A percentile compares a stretch with the other conserved stretches of the same genome.
phyloP scores from a whole-genome alignment of 2,329 filamentous ascomycete genomes.

The Fusarium austroafricanum region DNA sequence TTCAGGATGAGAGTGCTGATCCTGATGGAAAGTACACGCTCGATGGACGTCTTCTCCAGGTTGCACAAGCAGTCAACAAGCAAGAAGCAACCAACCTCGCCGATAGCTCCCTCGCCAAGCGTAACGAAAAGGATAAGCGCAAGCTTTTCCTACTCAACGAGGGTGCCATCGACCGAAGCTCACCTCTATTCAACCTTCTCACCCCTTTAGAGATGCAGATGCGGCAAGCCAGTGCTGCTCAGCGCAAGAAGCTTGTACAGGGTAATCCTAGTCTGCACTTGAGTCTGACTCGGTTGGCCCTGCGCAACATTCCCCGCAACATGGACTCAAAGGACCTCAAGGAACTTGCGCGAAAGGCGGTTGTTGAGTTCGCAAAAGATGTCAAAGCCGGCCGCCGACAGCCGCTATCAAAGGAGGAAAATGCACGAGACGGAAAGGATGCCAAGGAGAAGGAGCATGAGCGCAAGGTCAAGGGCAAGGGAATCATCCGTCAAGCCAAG shows the following conservation, averaged over 20 bases:
- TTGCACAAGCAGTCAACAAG: conserved; percentile 87
- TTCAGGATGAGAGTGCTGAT: conserved; percentile 88
- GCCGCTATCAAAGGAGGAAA: conserved; percentile 90
- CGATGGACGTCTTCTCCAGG: conserved; percentile 86
- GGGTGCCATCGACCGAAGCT: conserved; percentile 82
- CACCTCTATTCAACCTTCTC: conserved; percentile 80
- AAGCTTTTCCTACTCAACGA: conserved; percentile 89
- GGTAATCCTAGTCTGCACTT: conserved; percentile 90
- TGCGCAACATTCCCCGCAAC: conserved; percentile 89
- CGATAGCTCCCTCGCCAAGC: conserved; percentile 72
- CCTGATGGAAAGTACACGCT: conserved; percentile 88
- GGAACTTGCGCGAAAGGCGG: conserved; percentile 87
- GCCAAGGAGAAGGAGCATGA: conserved; percentile 84
- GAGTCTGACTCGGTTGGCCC: conserved; percentile 87
- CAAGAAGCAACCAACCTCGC: conserved; percentile 81
- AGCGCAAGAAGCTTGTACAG: conserved; percentile 91
- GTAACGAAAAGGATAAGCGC: conserved; percentile 85
- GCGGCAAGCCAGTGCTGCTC: conserved; percentile 85
- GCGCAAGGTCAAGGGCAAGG: conserved; percentile 83
- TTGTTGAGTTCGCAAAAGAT: conserved; percentile 93
- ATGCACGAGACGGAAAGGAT: conserved; percentile 80
- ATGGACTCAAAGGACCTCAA: conserved; percentile 90
- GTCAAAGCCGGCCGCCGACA: conserved; percentile 81
- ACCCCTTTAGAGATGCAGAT: conserved; percentile 85
- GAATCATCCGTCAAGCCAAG: conserved; percentile 92